phyloP scores from a whole-genome alignment of 192 early-diverging fungal genomes.

The Glomus cerebriforme region DNA sequence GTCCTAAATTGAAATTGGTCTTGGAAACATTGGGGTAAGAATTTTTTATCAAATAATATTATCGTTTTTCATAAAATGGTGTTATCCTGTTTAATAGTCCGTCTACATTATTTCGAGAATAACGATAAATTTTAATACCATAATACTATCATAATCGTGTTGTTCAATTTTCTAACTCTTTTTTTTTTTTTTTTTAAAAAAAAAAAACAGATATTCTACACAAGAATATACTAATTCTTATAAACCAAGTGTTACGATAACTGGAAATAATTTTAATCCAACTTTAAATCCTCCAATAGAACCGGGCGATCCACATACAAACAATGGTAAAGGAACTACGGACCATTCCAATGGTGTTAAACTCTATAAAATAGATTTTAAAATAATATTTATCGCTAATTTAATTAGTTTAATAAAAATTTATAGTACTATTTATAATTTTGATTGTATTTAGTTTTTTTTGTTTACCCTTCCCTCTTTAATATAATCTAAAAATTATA shows the following conservation, averaged over 20 bases:
- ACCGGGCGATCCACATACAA: background rate
- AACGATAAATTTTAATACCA: background rate
- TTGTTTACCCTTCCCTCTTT: too few species aligned
- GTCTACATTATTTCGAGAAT: too few species aligned
- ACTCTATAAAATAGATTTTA: background rate
- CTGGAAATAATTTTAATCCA: background rate
- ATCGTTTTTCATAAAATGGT: too few species aligned
- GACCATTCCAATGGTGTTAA: background rate
- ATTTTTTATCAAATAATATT: background rate
- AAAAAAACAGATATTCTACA: conserved; percentile 12
- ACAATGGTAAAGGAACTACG: background rate
- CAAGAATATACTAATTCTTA: conserved; percentile 3
- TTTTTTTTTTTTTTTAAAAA: background rate
- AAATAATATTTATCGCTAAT: background rate
- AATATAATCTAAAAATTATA: too few species aligned
- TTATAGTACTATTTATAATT: background rate
- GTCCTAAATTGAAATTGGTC: conserved; percentile 35
- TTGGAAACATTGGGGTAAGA: conserved; percentile 38
- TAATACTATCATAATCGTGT: too few species aligned
- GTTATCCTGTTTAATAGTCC: too few species aligned
- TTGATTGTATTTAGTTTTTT: too few species aligned
- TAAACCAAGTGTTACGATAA: conserved; percentile 9
- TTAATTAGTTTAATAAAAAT: background rate
- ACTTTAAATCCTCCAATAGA: background rate
- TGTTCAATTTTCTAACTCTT: background rate